These are phyloP conservation scores for Candida palmyrensis DNA, from an alignment of 805 yeast species.

Conservation along the genomic window DNA sequence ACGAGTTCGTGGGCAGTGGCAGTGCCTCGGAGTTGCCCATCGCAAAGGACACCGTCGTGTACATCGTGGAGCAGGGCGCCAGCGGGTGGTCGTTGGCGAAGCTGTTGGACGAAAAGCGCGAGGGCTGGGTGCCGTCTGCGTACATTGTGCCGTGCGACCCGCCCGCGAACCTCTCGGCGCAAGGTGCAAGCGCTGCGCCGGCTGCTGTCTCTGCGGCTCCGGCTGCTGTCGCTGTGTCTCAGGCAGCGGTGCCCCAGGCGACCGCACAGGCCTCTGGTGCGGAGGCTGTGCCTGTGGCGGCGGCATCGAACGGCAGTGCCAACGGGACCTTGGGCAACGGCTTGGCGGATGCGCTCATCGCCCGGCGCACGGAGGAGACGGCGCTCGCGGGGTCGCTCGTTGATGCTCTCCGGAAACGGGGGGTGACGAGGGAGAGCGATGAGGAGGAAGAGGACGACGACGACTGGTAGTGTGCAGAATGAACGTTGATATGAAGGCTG, in stretches of 20 bases:
- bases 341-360: conserved; percentile 63
- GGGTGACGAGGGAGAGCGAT: conserved; percentile 63
- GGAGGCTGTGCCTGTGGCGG: no score
- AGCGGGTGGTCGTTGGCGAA: conserved; percentile 96
- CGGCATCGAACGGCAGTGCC: conserved; percentile 9
- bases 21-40: conserved; percentile 78
- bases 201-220: conserved; percentile 42
- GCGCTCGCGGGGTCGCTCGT: conserved; percentile 81
- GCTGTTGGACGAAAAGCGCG: conserved; percentile 63
- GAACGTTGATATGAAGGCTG: conserved; percentile 3
- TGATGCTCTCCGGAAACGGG: conserved; percentile 75
- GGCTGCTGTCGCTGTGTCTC: conserved; percentile 13
- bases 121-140: conserved; percentile 98
- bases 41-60: conserved; percentile 68
- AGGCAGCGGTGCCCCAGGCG: conserved; percentile 14
- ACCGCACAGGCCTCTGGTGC: conserved; percentile 14
- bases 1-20: conserved; percentile 85
- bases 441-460: conserved; percentile 68
- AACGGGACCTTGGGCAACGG: conserved; percentile 43
- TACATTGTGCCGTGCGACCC: conserved; percentile 63
- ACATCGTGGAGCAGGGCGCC: conserved; percentile 64
- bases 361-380: conserved; percentile 56
- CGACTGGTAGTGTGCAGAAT: conserved; percentile 27
- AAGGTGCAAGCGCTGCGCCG: conserved; percentile 17
- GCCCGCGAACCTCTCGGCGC: conserved; percentile 29